These are phyloP conservation scores for Tetracladium maxilliforme DNA, from an alignment of 2,329 filamentous ascomycete species.

Conservation along the genomic window DNA sequence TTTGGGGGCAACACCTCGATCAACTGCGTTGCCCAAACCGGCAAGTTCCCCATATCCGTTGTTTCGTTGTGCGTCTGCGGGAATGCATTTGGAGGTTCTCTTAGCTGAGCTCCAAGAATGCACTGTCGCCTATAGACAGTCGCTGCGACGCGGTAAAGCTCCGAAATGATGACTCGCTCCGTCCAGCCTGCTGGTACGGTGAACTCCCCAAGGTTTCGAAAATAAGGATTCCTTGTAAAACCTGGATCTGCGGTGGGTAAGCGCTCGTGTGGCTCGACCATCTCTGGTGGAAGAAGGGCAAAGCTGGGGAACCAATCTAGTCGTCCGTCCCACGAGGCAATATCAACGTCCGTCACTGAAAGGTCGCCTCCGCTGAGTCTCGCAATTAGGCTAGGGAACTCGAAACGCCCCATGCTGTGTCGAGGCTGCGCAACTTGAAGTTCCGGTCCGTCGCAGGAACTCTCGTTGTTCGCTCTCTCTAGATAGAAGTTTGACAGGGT, in stretches of 20 bases:
- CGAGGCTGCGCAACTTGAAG: no score
- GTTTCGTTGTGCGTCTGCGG: neutral
- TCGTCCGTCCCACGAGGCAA: constrained; percentile 3
- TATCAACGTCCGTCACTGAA: constrained; percentile 2
- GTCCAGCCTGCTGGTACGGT: neutral
- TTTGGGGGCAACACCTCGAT: neutral
- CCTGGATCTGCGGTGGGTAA: no score
- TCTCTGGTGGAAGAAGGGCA: neutral
- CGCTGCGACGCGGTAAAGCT: constrained; percentile 1
- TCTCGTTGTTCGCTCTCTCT: neutral
- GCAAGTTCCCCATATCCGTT: neutral
- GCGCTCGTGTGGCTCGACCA: no score
- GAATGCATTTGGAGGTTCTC: no score
- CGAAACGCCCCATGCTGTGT: constrained; percentile 1
- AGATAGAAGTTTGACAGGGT: constrained; percentile 3
- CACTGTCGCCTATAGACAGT: constrained; percentile 1
- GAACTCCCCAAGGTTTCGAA: neutral
- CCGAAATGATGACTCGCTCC: neutral
- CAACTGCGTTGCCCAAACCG: constrained; percentile 1
- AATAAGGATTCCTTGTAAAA: no score
- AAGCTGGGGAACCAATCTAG: constrained; percentile 5
- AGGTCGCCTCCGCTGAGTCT: constrained; percentile 2
- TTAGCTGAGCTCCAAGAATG: neutral
- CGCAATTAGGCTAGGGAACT: constrained; percentile 4
- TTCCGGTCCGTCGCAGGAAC: neutral